phyloP scores from a whole-genome alignment of 306 rosid genomes.

The Leucaena leucocephala region DNA sequence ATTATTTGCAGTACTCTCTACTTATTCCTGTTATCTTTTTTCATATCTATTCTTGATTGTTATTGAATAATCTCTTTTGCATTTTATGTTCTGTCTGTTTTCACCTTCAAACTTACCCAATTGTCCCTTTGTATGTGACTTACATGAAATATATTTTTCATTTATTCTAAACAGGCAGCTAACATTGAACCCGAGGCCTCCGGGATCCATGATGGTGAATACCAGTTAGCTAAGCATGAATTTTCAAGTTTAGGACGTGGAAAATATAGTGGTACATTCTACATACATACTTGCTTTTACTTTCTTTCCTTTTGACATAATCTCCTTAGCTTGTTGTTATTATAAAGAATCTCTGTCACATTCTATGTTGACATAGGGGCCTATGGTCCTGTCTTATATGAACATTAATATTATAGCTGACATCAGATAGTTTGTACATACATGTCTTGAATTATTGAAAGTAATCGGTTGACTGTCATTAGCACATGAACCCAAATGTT shows the following conservation, averaged over 20 bases:
- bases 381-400: slow-evolving; percentile 37
- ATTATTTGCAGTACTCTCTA: background rate
- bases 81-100: background rate
- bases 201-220: slow-evolving; percentile 71
- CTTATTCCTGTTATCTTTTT: background rate
- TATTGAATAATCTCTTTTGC: background rate
- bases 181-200: slow-evolving; percentile 85
- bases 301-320: slow-evolving; percentile 27
- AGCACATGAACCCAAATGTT: slow-evolving; percentile 3
- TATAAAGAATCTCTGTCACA: slow-evolving; percentile 9
- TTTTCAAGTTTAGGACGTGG: slow-evolving; percentile 80
- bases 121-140: slow-evolving; percentile 25
- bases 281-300: slow-evolving; percentile 6
- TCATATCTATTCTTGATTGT: background rate
- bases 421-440: slow-evolving; percentile 31
- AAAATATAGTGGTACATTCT: slow-evolving; percentile 76
- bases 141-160: slow-evolving; percentile 19
- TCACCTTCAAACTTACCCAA: background rate
- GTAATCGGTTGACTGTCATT: slow-evolving; percentile 11
- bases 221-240: slow-evolving; percentile 78
- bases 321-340: background rate
- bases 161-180: slow-evolving; percentile 71
- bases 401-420: slow-evolving; percentile 34
- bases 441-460: slow-evolving; percentile 17
- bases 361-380: slow-evolving; percentile 31